phyloP scores from a whole-genome alignment of 768 basidiomycete genomes.

The Phanerochaete sordida region DNA sequence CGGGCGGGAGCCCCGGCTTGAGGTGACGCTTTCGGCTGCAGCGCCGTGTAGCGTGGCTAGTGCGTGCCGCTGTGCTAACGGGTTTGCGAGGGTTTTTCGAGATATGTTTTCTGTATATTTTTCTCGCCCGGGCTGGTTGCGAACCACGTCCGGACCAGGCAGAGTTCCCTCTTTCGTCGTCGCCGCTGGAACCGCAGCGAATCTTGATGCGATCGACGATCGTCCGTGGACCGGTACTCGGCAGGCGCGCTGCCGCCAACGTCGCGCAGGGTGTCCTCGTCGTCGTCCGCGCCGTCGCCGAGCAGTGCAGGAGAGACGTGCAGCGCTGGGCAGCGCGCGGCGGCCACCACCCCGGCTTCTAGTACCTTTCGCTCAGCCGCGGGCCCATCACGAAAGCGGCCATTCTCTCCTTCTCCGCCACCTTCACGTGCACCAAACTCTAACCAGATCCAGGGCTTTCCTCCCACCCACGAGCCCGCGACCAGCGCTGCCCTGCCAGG shows the following conservation, averaged over 20 bases:
- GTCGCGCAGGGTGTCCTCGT: neutral
- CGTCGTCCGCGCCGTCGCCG: neutral
- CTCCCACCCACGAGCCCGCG: neutral
- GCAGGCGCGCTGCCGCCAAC: neutral
- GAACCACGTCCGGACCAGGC: neutral
- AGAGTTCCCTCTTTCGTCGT: neutral
- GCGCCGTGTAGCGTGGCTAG: neutral
- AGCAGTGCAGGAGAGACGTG: conserved; percentile 1
- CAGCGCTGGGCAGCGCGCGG: neutral
- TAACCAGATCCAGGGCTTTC: conserved; percentile 8
- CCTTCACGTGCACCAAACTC: conserved; percentile 13
- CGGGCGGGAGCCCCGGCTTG: neutral
- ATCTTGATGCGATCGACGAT: conserved; percentile 5
- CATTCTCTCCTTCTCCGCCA: conserved; percentile 1
- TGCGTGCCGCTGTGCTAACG: neutral
- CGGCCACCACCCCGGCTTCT: neutral
- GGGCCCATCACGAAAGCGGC: conserved; percentile 2
- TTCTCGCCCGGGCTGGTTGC: neutral
- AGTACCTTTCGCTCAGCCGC: neutral
- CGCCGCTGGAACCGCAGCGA: conserved; percentile 2
- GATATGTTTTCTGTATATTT: neutral
- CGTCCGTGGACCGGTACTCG: neutral
- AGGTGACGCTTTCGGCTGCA: neutral
- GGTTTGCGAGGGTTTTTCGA: neutral
- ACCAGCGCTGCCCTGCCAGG: neutral